Base-by-base conservation (phyloP, 2,329 filamentous ascomycete genomes). In the Diaporthe sp. region DNA sequence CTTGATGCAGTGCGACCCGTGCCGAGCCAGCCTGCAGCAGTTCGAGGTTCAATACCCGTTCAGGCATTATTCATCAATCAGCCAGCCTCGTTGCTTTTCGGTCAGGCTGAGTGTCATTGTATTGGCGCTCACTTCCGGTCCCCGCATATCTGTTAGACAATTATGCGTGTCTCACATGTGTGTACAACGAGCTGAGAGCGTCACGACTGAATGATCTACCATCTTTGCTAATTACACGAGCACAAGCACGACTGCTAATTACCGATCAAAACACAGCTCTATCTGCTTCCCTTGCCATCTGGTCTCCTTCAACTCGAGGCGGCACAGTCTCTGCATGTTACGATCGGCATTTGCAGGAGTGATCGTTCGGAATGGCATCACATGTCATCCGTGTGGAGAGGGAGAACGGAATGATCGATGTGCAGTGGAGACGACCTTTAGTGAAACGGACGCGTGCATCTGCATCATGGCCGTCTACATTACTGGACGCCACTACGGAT, bases 401-500 rank as follows among this genome's bases (percentile, higher is more conserved):
- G 22, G 7, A 68, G 12, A 39, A 22, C 12, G 13, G 13, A n/a
- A 39, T 1, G 2, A 15, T 8, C 4, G 4, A 19, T 19, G 22
- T 37, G 13, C 15, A 9, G 2, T 19, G 10, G 25, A 10, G 19
- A 39, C 13, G 22, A 19, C 0, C 10, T 19, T 13, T 19, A 53
- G 31, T n/a, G n/a, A 53, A 28, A 22, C 5, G 10, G 31, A 13
- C 12, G 65, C 34, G 8, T 68, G 46, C 65, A 53, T 68, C 65
- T 68, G 65, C 65, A 51, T 31, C 34, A 34, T 53, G 46, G n/a
- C 65, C 22, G 22, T 28, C 46, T n/a, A 25, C 22, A 53, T 68
- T 17, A 68, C 65, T 53, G 65, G 65, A 68, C 65, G 65, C 65
- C 65, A 68, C 65, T 17, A 53, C 22, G 22, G 46, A 1, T 53